Evolutionary conservation across 768 basidiomycete genomes (phyloP), one percentile per base, ranked within the genome.

Genomic region (Auricularia sp.): DNA sequence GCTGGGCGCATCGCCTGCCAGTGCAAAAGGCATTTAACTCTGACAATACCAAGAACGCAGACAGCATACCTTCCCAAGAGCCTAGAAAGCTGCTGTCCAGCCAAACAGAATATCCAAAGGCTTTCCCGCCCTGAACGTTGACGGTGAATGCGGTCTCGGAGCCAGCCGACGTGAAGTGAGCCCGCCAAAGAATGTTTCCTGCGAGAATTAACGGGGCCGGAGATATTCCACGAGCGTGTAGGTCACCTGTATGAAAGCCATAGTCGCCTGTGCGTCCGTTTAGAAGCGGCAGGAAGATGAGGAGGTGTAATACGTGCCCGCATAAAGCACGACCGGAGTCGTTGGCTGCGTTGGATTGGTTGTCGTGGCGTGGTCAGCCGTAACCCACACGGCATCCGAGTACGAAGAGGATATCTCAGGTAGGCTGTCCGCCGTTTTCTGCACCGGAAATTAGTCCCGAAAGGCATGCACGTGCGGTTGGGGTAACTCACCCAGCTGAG

Each of bases 341-440:
- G 1, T 89, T 2, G 88, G 87, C 69, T 85, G 83, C 61, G 78
- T 78, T 3, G 88, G 87, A 65, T 87, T 85, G 68, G 88, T 89
- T 33, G 92, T 92, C 24, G 79, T 80, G 16, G 81, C 89, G 66
- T 86, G 85, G 69, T 90, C 80, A 18, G 89, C 91, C 63, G 79
- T 69, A 10, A 78, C 79, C 91, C 90, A 94, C 3, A 68, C 65
- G 1, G 76, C 73, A 73, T 94, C 92, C 67, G 84, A 82, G 70
- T 86, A 94, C 14, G 66, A 71, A 0, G 68, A 61, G 51, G 74
- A 72, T 18, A 87, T 80, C 75, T 94, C 92, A 0, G 92, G 92
- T 29, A 94, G 74, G 70, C 86, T 88, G 70, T 92, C 83, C 65
- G 80, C 80, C 72, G 83, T 92, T 73, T 79, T 87, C 92, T 75